Percentiles rank a stretch among this genome's conserved stretches.
Evolutionary conservation across 2,329 filamentous ascomycete genomes (phyloP).

Genomic region (Botryosphaeria dothidea): DNA sequence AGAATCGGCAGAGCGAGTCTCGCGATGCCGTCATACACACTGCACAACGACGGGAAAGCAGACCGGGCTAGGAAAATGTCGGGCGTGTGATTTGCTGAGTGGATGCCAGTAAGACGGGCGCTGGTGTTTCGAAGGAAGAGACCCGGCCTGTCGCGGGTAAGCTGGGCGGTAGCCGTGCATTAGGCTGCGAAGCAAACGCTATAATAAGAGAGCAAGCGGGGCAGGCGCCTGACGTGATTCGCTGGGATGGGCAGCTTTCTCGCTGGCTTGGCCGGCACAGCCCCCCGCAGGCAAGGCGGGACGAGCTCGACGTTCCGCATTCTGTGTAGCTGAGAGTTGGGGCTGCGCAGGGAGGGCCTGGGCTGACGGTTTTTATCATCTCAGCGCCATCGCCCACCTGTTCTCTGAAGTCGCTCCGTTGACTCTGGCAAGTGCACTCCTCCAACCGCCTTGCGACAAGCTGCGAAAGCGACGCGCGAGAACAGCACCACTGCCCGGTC

Average conservation of each 20-base stretch:
- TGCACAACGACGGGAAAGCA: not conserved
- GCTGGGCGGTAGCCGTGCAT: slow-evolving; percentile 1
- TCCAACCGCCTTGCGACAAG: not conserved
- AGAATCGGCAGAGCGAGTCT: not conserved
- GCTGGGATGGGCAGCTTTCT: not conserved
- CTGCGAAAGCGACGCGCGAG: not conserved
- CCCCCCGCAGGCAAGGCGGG: not conserved
- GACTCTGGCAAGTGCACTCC: not conserved
- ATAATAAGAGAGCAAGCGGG: slow-evolving; percentile 4
- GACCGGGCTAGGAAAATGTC: not conserved
- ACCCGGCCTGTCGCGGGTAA: not conserved
- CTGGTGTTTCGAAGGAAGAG: slow-evolving; percentile 6
- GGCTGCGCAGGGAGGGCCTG: slow-evolving; percentile 4
- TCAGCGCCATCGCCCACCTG: not conserved
- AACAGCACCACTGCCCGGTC: not conserved
- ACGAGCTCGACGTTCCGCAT: not conserved
- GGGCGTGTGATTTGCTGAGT: slow-evolving; percentile 5
- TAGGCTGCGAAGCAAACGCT: not conserved
- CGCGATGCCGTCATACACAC: not conserved
- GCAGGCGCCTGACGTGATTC: not conserved
- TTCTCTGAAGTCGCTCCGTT: not conserved
- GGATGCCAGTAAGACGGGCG: not conserved
- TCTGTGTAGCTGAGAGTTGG: slow-evolving; percentile 17
- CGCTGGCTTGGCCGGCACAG: slow-evolving; percentile 1
- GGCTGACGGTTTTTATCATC: slow-evolving; percentile 2